phyloP scores from a whole-genome alignment of 805 yeast species.

The Jamesozyma jinghongensis region DNA sequence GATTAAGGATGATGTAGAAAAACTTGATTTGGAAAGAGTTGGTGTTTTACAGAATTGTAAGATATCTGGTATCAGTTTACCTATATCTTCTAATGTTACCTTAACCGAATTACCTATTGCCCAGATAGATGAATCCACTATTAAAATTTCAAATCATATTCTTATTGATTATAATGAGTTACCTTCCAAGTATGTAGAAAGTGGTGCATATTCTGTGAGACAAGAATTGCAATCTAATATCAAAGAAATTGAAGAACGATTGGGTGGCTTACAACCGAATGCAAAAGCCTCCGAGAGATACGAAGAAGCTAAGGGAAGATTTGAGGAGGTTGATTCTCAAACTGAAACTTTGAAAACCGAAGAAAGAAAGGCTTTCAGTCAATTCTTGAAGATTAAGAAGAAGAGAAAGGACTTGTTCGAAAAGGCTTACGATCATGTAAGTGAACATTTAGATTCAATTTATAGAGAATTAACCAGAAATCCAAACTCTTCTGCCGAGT shows the following conservation, averaged over 20 bases:
- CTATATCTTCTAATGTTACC: conserved; percentile 47
- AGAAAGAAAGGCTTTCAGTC: conserved; percentile 46
- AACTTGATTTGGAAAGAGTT: conserved; percentile 45
- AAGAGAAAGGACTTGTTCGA: conserved; percentile 56
- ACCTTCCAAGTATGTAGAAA: conserved; percentile 36
- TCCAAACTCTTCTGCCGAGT: conserved; percentile 44
- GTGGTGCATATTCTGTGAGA: conserved; percentile 22
- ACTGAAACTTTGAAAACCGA: conserved; percentile 49
- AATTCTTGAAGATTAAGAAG: conserved; percentile 51
- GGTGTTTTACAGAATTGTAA: conserved; percentile 62
- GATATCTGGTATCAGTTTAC: conserved; percentile 57
- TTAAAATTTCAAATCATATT: conserved; percentile 37
- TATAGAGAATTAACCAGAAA: conserved; percentile 77
- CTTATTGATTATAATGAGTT: conserved; percentile 47
- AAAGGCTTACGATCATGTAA: conserved; percentile 68
- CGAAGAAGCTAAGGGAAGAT: conserved; percentile 52
- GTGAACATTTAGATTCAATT: conserved; percentile 59
- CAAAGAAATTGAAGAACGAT: conserved; percentile 27
- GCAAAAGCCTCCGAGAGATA: conserved; percentile 70
- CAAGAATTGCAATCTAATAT: conserved; percentile 34
- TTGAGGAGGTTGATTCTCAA: conserved; percentile 55
- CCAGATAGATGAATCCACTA: conserved; percentile 34
- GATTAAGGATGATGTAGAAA: conserved; percentile 46
- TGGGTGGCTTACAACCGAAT: conserved; percentile 57
- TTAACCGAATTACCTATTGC: conserved; percentile 55